phyloP scores from a whole-genome alignment of 768 basidiomycete species.

The Erythrobasidium yunnanense region DNA sequence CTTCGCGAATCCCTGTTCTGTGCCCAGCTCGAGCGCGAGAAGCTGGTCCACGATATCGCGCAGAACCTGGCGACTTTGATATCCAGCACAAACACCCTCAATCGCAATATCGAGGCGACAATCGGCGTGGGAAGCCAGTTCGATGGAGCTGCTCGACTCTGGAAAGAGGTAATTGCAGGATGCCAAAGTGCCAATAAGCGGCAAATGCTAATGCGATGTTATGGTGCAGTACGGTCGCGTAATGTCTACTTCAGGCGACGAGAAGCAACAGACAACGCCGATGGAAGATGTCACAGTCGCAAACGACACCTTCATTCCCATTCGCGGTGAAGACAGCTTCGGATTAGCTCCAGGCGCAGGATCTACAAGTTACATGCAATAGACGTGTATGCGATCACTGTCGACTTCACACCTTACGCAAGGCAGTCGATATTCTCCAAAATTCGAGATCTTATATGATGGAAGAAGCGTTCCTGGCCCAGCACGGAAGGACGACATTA shows the following conservation, averaged over 20 bases:
- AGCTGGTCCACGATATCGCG: conserved; percentile 9
- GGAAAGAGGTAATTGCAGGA: not conserved
- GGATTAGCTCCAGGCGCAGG: conserved; percentile 15
- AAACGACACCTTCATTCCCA: not conserved
- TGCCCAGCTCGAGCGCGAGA: conserved; percentile 13
- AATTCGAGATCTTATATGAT: too few relatives aligned
- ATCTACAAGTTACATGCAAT: conserved; percentile 17
- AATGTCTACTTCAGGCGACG: conserved; percentile 18
- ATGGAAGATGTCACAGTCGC: not conserved
- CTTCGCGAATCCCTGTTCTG: not conserved
- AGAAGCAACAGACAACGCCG: not conserved
- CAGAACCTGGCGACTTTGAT: conserved; percentile 8
- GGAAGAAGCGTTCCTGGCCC: too few relatives aligned
- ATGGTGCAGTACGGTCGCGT: conserved; percentile 10
- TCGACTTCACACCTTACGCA: too few relatives aligned
- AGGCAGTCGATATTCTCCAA: too few relatives aligned
- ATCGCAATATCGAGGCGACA: conserved; percentile 20
- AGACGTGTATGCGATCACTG: too few relatives aligned
- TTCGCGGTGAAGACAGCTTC: conserved; percentile 4
- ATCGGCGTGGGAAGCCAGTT: conserved; percentile 18
- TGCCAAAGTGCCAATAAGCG: too few relatives aligned
- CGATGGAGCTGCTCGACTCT: conserved; percentile 3
- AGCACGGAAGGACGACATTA: too few relatives aligned
- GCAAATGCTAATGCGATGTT: too few relatives aligned
- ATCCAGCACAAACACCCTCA: conserved; percentile 11